Evolutionary conservation across 192 early-diverging fungal genomes (phyloP).

Genomic region (Lobosporangium transversale): DNA sequence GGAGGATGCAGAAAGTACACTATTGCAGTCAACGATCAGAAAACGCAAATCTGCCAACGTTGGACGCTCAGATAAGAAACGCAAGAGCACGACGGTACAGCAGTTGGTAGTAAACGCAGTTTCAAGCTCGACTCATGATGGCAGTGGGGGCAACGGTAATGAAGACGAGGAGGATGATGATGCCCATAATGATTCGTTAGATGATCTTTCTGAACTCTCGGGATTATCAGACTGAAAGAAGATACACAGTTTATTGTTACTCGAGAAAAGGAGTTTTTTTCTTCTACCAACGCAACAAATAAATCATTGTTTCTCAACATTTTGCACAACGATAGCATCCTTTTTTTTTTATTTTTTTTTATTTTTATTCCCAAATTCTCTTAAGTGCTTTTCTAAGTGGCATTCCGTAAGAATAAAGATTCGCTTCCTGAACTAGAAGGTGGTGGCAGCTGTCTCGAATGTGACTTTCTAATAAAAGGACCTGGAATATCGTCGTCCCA

Average conservation of each 20-base stretch:
- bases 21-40: neutral
- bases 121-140: neutral
- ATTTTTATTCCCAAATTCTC: neutral
- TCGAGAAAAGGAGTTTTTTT: neutral
- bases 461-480: slow-evolving; percentile 35
- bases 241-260: neutral
- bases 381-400: no score
- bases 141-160: neutral
- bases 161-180: slow-evolving; percentile 33
- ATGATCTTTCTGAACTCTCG: slow-evolving; percentile 46
- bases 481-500: slow-evolving; percentile 46
- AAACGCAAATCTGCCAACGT: slow-evolving; percentile 26
- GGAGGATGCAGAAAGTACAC: slow-evolving; percentile 9
- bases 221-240: slow-evolving; percentile 33
- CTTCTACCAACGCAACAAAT: neutral
- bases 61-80: slow-evolving; percentile 34
- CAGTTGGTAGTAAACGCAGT: no score
- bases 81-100: slow-evolving; percentile 12
- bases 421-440: neutral
- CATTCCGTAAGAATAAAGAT: no score
- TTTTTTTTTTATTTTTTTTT: neutral
- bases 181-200: slow-evolving; percentile 35
- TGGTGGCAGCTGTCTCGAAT: slow-evolving; percentile 1
- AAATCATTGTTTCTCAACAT: no score
- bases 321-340: neutral